Evolutionary conservation across 108 stramenopile species (phyloP).

Genomic region (Discostella pseudostelligera): DNA sequence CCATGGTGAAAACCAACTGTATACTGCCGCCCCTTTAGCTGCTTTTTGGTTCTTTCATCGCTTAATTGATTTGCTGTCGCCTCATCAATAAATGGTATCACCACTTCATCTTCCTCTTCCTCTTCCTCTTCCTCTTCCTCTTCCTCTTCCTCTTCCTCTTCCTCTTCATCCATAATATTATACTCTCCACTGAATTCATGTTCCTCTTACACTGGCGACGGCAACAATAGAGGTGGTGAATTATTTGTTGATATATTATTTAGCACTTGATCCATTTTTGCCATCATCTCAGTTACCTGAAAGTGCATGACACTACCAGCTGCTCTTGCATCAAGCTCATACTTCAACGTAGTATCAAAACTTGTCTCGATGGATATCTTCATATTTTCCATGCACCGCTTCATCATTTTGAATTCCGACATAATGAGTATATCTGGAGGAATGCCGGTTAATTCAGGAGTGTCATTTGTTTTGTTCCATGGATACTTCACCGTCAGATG

Average conservation of each 20-base stretch:
- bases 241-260: no score
- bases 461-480: constrained; percentile 11
- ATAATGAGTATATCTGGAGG: constrained; percentile 13
- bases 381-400: constrained; percentile 3
- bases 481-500: not conserved
- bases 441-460: constrained; percentile 12
- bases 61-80: not conserved
- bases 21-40: not conserved
- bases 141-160: not conserved
- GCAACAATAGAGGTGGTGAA: no score
- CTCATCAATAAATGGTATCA: not conserved
- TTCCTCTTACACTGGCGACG: no score
- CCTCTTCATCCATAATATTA: not conserved
- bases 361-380: not conserved
- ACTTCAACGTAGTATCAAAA: not conserved
- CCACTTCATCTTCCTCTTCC: no score
- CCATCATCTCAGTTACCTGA: constrained; percentile 4
- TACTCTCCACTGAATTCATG: not conserved
- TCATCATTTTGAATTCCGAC: not conserved
- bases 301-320: no score
- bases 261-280: not conserved
- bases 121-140: not conserved
- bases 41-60: not conserved
- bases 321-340: constrained; percentile 4
- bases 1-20: constrained; percentile 5